phyloP scores from a whole-genome alignment of 73 alveolate genomes.

The Vitrella brassicaformis region DNA sequence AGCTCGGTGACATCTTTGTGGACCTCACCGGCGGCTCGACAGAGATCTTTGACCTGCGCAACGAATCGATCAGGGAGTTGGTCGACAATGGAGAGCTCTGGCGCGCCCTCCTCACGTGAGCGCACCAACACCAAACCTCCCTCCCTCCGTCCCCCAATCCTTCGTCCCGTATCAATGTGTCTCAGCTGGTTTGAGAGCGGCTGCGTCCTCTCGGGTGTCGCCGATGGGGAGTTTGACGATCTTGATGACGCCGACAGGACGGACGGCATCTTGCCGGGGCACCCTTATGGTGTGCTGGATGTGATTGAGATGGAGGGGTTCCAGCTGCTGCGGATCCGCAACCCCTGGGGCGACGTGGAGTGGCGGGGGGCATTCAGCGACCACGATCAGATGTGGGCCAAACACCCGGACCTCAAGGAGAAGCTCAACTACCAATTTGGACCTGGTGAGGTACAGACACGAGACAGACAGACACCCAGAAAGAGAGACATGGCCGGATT shows the following conservation, averaged over 20 bases:
- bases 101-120: slow-evolving; percentile 62
- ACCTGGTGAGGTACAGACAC: too few species aligned
- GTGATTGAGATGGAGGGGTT: slow-evolving; percentile 66
- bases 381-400: slow-evolving; percentile 87
- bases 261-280: slow-evolving; percentile 58
- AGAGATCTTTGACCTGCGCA: slow-evolving; percentile 54
- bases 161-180: neutral
- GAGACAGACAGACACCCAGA: too few species aligned
- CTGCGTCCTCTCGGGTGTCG: slow-evolving; percentile 64
- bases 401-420: slow-evolving; percentile 74
- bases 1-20: slow-evolving; percentile 66
- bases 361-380: slow-evolving; percentile 82
- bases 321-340: slow-evolving; percentile 61
- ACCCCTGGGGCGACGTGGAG: slow-evolving; percentile 86
- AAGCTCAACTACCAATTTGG: slow-evolving; percentile 63
- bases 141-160: slow-evolving; percentile 52
- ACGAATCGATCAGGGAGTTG: slow-evolving; percentile 58
- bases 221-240: slow-evolving; percentile 67
- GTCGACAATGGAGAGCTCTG: slow-evolving; percentile 60
- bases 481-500: too few species aligned
- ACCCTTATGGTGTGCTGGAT: slow-evolving; percentile 66
- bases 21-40: slow-evolving; percentile 81
- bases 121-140: too few species aligned
- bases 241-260: slow-evolving; percentile 75
- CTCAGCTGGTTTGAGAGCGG: slow-evolving; percentile 21